Evolutionary conservation across 306 rosid species (phyloP).

Genomic region (Benincasa hispida): DNA sequence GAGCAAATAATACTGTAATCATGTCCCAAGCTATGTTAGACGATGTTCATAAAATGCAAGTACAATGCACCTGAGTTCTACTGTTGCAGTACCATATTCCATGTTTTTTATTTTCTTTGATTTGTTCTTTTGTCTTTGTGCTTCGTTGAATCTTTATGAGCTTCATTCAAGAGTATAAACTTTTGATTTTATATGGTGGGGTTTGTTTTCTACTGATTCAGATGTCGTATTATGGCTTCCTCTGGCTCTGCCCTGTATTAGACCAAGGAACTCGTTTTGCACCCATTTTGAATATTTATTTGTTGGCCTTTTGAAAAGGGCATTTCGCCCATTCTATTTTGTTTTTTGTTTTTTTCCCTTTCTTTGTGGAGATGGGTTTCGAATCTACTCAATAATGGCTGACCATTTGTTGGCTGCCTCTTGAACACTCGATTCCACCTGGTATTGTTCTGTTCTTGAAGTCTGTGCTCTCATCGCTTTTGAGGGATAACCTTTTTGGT

Average conservation of each 20-base stretch:
- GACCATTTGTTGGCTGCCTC: neutral
- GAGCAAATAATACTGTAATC: neutral
- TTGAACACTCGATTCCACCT: neutral
- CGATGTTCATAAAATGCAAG: conserved; percentile 43
- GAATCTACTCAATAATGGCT: neutral
- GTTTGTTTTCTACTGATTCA: neutral
- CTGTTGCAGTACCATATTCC: neutral
- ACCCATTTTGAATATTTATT: neutral
- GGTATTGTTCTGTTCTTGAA: neutral
- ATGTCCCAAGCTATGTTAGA: conserved; percentile 48
- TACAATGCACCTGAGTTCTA: neutral
- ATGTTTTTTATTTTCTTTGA: neutral
- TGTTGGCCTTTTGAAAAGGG: neutral
- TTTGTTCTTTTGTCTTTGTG: neutral
- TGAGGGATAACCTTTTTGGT: neutral
- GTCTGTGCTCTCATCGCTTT: neutral
- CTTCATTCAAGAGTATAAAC: neutral
- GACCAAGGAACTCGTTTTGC: neutral
- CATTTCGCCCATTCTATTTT: neutral
- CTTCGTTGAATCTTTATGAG: neutral
- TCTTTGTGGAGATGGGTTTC: neutral
- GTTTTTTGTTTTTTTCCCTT: neutral
- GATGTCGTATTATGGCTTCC: neutral
- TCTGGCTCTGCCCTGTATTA: neutral
- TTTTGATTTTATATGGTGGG: neutral